Evolutionary conservation across 305 asterid species (phyloP).

Genomic region (Fraxinus platypoda): DNA sequence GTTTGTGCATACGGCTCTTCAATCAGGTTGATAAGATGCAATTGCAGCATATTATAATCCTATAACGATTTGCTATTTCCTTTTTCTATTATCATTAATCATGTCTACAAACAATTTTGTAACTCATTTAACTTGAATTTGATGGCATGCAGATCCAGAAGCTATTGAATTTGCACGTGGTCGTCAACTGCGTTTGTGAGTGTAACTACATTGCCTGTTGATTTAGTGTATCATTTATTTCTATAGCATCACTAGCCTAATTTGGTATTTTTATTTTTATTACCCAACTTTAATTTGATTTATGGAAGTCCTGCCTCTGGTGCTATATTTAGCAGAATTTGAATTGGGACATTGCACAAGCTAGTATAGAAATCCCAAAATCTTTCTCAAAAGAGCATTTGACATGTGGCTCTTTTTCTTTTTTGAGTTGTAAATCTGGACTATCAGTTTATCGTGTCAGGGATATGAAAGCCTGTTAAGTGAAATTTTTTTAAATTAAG

Average conservation of each 20-base stretch:
- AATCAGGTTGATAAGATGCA: conserved; percentile 62
- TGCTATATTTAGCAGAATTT: conserved; percentile 16
- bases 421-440: neutral
- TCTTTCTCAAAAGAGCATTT: neutral
- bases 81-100: neutral
- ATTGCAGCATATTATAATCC: conserved; percentile 1
- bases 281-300: neutral
- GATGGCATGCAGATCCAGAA: conserved; percentile 66
- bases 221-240: conserved; percentile 7
- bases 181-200: conserved; percentile 93
- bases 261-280: neutral
- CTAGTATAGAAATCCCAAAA: neutral
- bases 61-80: conserved; percentile 8
- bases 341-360: neutral
- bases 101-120: neutral
- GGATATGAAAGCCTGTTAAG: neutral
- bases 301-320: conserved; percentile 6
- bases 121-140: conserved; percentile 23
- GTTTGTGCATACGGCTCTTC: conserved; percentile 98
- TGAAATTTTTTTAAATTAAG: neutral
- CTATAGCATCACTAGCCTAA: conserved; percentile 1
- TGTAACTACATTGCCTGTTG: conserved; percentile 22
- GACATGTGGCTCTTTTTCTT: neutral
- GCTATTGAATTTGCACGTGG: conserved; percentile 81
- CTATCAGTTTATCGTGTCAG: neutral